Conservation (phyloP, 108 stramenopile species). For the Mayamaea pseudoterrestris region DNA sequence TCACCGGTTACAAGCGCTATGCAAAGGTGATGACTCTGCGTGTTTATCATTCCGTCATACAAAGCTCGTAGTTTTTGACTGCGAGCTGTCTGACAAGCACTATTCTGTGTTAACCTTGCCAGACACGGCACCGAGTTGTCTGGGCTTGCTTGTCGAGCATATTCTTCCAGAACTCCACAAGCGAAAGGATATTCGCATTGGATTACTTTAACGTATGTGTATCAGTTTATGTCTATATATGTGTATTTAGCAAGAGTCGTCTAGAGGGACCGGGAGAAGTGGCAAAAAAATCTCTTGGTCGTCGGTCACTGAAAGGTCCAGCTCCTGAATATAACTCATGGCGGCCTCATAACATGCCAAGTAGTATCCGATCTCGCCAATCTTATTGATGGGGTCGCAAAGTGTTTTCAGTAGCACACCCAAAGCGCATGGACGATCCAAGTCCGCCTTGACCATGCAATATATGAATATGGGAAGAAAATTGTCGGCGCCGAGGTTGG, state of each 20-base stretch:
- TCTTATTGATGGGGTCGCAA: constrained; percentile 63
- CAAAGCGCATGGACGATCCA: constrained; percentile 73
- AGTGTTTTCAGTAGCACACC: constrained; percentile 55
- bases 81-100: constrained; percentile 11
- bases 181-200: constrained; percentile 37
- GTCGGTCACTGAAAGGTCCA: constrained; percentile 53
- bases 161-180: constrained; percentile 43
- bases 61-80: background rate
- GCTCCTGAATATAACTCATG: constrained; percentile 65
- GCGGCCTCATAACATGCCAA: constrained; percentile 83
- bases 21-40: constrained; percentile 1
- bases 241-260: too few species aligned
- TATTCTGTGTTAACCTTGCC: constrained; percentile 56
- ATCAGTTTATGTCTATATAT: background rate
- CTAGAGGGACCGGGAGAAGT: constrained; percentile 5
- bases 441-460: constrained; percentile 64
- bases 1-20: constrained; percentile 45
- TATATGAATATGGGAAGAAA: constrained; percentile 89
- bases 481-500: constrained; percentile 68
- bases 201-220: constrained; percentile 28
- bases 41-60: background rate
- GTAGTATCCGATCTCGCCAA: constrained; percentile 86
- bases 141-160: constrained; percentile 43
- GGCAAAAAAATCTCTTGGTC: too few species aligned
- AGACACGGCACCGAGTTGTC: constrained; percentile 63